These are phyloP conservation scores for Cladosporium sp. DNA, from an alignment of 2,329 filamentous ascomycete species.

Conservation along the genomic window DNA sequence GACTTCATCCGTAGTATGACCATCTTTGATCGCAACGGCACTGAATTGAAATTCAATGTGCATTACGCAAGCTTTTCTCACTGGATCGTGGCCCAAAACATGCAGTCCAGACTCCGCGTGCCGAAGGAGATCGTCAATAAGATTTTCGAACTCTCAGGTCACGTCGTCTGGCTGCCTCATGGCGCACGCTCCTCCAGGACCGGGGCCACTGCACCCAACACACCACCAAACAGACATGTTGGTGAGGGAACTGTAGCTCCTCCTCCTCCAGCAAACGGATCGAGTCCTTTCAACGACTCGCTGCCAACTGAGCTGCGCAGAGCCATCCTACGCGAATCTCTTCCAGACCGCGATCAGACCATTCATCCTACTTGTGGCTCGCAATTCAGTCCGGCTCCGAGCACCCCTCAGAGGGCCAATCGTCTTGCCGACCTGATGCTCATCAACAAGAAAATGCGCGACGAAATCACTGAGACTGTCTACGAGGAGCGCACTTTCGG, in stretches of 20 bases:
- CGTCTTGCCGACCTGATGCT: conserved; percentile 23
- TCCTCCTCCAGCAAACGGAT: conserved; percentile 13
- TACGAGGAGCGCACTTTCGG: conserved; percentile 29
- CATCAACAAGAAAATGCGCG: conserved; percentile 21
- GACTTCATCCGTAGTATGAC: background rate
- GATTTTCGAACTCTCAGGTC: background rate
- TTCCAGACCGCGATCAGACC: conserved; percentile 15
- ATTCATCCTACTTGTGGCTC: conserved; percentile 16
- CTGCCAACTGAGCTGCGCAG: conserved; percentile 22
- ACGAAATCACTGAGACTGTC: conserved; percentile 19
- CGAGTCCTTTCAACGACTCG: conserved; percentile 11
- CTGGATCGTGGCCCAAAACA: background rate
- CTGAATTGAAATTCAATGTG: background rate
- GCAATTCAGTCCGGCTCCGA: conserved; percentile 4
- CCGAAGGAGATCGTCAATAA: background rate
- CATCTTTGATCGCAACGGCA: background rate
- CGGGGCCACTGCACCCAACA: too few relatives aligned
- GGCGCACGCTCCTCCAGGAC: background rate
- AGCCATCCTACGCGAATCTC: conserved; percentile 16
- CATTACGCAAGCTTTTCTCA: background rate
- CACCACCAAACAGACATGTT: too few relatives aligned
- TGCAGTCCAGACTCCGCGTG: background rate
- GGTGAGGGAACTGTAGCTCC: background rate
- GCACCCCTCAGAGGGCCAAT: conserved; percentile 5
- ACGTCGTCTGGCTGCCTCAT: background rate